These are phyloP conservation scores for Cystobasidium pallidum DNA, from an alignment of 1,284 basidiomycete species.

Conservation along the genomic window DNA sequence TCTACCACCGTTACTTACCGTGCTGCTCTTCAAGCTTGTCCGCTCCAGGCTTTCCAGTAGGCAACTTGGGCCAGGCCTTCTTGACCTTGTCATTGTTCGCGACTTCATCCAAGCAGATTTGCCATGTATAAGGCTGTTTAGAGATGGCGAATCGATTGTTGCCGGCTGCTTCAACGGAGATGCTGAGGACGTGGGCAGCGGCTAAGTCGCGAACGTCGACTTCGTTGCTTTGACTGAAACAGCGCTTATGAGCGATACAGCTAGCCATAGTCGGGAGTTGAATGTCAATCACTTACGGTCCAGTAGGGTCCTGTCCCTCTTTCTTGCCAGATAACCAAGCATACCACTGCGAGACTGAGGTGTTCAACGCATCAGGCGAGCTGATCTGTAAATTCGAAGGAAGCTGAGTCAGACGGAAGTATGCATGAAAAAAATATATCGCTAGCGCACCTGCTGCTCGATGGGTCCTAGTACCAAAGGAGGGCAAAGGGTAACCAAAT, in stretches of 20 bases:
- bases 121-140: conserved; percentile 41
- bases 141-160: conserved; percentile 56
- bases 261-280: neutral
- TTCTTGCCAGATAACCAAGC: conserved; percentile 39
- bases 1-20: neutral
- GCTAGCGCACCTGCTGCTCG: conserved; percentile 21
- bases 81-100: conserved; percentile 19
- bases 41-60: conserved; percentile 34
- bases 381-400: conserved; percentile 13
- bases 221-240: conserved; percentile 50
- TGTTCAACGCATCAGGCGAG: conserved; percentile 50
- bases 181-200: conserved; percentile 54
- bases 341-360: conserved; percentile 36
- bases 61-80: conserved; percentile 33
- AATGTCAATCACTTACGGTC: conserved; percentile 14
- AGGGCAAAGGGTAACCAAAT: conserved; percentile 45
- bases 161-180: conserved; percentile 53
- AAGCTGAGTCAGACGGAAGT: neutral
- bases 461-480: conserved; percentile 45
- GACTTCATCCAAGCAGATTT: conserved; percentile 31
- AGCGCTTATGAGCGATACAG: too few relatives aligned
- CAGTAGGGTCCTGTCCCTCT: conserved; percentile 21
- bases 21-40: conserved; percentile 33
- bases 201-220: conserved; percentile 59
- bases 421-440: neutral